A percentile compares a stretch with the other conserved stretches of the same genome.
phyloP scores from a whole-genome alignment of 768 basidiomycete genomes.

The Lactarius akahatsu region DNA sequence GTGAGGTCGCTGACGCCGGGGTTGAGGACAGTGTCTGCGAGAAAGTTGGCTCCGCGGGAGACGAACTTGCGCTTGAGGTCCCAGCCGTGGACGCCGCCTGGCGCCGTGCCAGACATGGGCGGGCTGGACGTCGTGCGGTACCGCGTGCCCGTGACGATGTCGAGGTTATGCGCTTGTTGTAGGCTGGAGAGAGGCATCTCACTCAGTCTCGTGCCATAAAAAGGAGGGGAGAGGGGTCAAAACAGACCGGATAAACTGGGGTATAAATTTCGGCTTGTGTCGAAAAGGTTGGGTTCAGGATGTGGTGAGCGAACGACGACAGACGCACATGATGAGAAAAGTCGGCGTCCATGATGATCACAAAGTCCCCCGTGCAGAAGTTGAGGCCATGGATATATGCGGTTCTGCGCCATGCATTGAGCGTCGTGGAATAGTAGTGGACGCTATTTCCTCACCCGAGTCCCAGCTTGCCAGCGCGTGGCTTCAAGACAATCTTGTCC shows the following conservation, averaged over 20 bases:
- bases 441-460: slow-evolving; percentile 56
- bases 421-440: neutral
- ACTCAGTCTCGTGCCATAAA: slow-evolving; percentile 6
- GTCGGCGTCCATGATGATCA: slow-evolving; percentile 97
- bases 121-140: slow-evolving; percentile 69
- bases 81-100: slow-evolving; percentile 92
- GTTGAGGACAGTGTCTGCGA: slow-evolving; percentile 80
- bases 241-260: slow-evolving; percentile 78
- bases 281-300: neutral
- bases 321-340: slow-evolving; percentile 86
- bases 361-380: slow-evolving; percentile 88
- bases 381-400: slow-evolving; percentile 92
- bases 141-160: slow-evolving; percentile 91
- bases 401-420: slow-evolving; percentile 49
- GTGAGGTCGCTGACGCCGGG: slow-evolving; percentile 91
- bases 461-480: slow-evolving; percentile 87
- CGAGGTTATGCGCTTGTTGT: slow-evolving; percentile 83
- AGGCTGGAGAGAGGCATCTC: slow-evolving; percentile 45
- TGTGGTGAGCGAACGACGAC: neutral
- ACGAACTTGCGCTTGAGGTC: slow-evolving; percentile 87
- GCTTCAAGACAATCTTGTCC: slow-evolving; percentile 82
- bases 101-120: slow-evolving; percentile 52
- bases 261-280: slow-evolving; percentile 87
- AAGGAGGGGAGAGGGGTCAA: neutral
- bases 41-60: slow-evolving; percentile 84